Evolutionary conservation across 2,329 filamentous ascomycete species (phyloP).

Genomic region (Metarhizium rileyi): DNA sequence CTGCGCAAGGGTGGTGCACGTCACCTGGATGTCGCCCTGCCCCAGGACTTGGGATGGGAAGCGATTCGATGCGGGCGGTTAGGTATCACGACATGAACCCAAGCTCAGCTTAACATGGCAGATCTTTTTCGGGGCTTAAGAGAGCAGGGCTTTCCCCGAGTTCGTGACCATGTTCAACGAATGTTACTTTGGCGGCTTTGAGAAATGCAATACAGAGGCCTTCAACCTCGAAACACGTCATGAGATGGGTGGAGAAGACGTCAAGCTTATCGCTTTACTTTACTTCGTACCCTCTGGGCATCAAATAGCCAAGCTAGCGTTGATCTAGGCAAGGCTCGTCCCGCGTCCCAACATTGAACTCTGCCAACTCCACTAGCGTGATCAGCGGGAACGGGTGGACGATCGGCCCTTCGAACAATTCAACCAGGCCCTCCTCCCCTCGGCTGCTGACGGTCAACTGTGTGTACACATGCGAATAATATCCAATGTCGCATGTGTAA

Average conservation of each 20-base stretch:
- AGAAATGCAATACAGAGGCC: too few relatives aligned
- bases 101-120: neutral
- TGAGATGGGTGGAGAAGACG: neutral
- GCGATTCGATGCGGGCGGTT: neutral
- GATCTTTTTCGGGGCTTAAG: too few relatives aligned
- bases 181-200: too few relatives aligned
- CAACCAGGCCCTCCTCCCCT: too few relatives aligned
- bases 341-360: too few relatives aligned
- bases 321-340: slow-evolving; percentile 1
- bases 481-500: neutral
- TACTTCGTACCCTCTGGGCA: neutral
- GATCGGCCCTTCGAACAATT: neutral
- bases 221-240: neutral
- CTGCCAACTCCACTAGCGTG: neutral
- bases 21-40: neutral
- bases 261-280: neutral
- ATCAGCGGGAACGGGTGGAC: neutral
- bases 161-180: too few relatives aligned
- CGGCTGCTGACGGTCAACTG: too few relatives aligned
- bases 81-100: slow-evolving; percentile 8
- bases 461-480: neutral
- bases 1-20: neutral
- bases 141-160: neutral
- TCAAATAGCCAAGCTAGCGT: neutral
- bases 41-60: neutral